A percentile compares a stretch with the other conserved stretches of the same genome.
phyloP scores from a whole-genome alignment of 192 early-diverging fungal genomes.

The Cetraspora pellucida region DNA sequence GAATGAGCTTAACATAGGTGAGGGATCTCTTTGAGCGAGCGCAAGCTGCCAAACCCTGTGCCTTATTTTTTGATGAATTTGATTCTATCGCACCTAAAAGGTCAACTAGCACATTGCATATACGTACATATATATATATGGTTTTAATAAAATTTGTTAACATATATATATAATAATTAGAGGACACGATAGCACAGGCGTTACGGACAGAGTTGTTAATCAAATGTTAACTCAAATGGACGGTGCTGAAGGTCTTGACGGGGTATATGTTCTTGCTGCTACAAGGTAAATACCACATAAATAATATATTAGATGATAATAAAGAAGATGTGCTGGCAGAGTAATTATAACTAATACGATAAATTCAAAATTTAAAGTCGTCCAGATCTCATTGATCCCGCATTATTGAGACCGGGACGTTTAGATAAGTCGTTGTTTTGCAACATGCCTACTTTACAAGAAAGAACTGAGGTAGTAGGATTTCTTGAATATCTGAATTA shows the following conservation, averaged over 20 bases:
- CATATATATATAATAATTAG: slow-evolving; percentile 42
- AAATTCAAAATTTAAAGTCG: slow-evolving; percentile 47
- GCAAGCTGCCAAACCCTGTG: slow-evolving; percentile 89
- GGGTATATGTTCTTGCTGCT: slow-evolving; percentile 96
- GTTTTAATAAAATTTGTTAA: background rate
- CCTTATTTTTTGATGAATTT: slow-evolving; percentile 99
- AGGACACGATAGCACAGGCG: slow-evolving; percentile 98
- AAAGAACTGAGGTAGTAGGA: slow-evolving; percentile 66
- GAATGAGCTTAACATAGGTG: slow-evolving; percentile 40
- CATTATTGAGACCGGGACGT: slow-evolving; percentile 78
- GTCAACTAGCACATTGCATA: slow-evolving; percentile 37
- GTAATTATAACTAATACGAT: background rate
- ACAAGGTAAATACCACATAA: slow-evolving; percentile 57
- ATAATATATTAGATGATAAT: no score
- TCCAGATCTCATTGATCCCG: slow-evolving; percentile 85
- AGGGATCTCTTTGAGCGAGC: slow-evolving; percentile 95
- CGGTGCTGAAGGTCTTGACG: slow-evolving; percentile 93
- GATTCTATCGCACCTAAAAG: slow-evolving; percentile 93
- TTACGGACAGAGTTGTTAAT: slow-evolving; percentile 98
- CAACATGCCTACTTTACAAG: slow-evolving; percentile 73
- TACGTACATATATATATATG: slow-evolving; percentile 4
- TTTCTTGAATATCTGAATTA: background rate
- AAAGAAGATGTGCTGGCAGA: no score
- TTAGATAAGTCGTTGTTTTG: slow-evolving; percentile 86
- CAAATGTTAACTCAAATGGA: slow-evolving; percentile 99